A percentile compares a stretch with the other conserved stretches of the same genome.
These are phyloP conservation scores for Penicillium ochrochloron DNA, from an alignment of 495 filamentous ascomycete genomes.

Conservation along the genomic window DNA sequence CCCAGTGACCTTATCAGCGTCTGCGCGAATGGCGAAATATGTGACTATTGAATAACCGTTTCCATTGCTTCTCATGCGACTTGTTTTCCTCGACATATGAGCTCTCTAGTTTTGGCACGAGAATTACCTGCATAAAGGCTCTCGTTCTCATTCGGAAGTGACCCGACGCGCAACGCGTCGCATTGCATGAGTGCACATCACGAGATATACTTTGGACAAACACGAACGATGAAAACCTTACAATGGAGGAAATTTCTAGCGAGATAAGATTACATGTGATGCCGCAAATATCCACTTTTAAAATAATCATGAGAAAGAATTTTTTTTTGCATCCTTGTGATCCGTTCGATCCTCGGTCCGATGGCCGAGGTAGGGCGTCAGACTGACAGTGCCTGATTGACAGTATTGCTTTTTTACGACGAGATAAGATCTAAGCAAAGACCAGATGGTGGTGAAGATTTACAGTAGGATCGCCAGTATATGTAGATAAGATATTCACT, in stretches of 20 bases:
- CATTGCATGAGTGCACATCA: neutral
- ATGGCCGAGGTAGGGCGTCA: slow-evolving; percentile 3
- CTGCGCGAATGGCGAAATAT: too few species aligned
- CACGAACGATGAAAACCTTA: neutral
- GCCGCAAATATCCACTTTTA: neutral
- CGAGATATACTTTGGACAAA: neutral
- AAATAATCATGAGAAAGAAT: too few species aligned
- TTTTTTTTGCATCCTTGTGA: neutral
- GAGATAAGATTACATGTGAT: neutral
- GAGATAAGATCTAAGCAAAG: slow-evolving; percentile 4
- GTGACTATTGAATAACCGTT: neutral
- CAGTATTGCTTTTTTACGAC: neutral
- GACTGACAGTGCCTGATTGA: neutral
- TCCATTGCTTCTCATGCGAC: neutral
- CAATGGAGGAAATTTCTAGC: neutral
- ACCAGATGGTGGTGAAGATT: neutral
- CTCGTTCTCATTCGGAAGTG: slow-evolving; percentile 9
- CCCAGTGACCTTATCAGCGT: too few species aligned
- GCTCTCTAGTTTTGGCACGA: neutral
- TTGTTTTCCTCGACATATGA: neutral
- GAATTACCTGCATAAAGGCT: neutral
- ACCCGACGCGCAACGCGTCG: slow-evolving; percentile 1
- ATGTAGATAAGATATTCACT: neutral
- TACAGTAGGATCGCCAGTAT: neutral
- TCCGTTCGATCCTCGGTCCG: neutral